Evolutionary conservation across 768 basidiomycete species (phyloP).

Genomic region (Suillus decipiens): DNA sequence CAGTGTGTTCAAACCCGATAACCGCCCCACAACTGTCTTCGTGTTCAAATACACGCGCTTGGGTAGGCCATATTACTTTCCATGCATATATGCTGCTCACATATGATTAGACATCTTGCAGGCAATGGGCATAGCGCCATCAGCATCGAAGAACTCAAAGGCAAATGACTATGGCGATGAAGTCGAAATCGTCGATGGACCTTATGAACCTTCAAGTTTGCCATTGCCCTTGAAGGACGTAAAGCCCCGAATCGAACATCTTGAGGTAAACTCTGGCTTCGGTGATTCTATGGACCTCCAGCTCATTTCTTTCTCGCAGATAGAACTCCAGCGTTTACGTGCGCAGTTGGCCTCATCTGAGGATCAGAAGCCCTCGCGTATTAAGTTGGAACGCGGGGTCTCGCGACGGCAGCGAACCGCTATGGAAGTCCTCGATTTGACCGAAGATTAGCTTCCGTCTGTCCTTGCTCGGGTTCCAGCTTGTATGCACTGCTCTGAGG

Average conservation of each 20-base stretch:
- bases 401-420: not conserved
- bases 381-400: slow-evolving; percentile 14
- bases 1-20: not conserved
- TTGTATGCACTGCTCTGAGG: not conserved
- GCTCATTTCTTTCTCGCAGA: slow-evolving; percentile 5
- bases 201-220: not conserved
- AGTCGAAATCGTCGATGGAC: not conserved
- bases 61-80: slow-evolving; percentile 10
- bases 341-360: slow-evolving; percentile 8
- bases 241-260: not conserved
- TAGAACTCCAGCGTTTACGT: slow-evolving; percentile 23
- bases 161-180: not conserved
- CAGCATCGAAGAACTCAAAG: slow-evolving; percentile 4
- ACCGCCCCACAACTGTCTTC: slow-evolving; percentile 16
- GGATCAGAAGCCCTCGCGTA: slow-evolving; percentile 20
- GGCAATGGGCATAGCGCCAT: slow-evolving; percentile 22
- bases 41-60: slow-evolving; percentile 25
- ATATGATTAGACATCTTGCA: slow-evolving; percentile 18
- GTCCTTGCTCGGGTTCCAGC: not conserved
- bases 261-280: not conserved
- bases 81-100: not conserved
- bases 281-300: not conserved
- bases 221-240: not conserved
- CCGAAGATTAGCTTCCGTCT: not conserved
- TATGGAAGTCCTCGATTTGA: not conserved